Percentiles rank a stretch among this genome's conserved stretches.
Evolutionary conservation across 1,284 basidiomycete genomes (phyloP).

Genomic region (Trametes sp.): DNA sequence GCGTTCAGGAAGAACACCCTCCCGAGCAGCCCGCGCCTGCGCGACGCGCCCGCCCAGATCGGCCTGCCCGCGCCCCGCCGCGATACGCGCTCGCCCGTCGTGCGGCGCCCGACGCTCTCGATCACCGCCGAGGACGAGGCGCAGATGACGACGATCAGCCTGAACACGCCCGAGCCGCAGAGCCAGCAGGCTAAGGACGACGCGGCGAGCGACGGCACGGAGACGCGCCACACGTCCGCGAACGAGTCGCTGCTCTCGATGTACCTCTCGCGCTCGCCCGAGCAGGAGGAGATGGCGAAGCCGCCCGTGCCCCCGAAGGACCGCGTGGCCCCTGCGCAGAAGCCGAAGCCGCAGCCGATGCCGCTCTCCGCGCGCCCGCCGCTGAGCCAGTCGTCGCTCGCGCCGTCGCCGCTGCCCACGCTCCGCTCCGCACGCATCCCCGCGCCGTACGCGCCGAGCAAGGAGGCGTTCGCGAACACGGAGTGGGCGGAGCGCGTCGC

Average conservation of each 20-base stretch:
- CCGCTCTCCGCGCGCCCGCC: slow-evolving; percentile 27
- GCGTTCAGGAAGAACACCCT: slow-evolving; percentile 27
- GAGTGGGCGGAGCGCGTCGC: slow-evolving; percentile 36
- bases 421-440: slow-evolving; percentile 25
- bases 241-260: slow-evolving; percentile 42
- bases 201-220: neutral
- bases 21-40: slow-evolving; percentile 24
- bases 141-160: slow-evolving; percentile 33
- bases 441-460: slow-evolving; percentile 13
- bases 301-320: slow-evolving; percentile 27
- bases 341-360: slow-evolving; percentile 24
- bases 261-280: slow-evolving; percentile 38
- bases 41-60: slow-evolving; percentile 5
- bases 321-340: slow-evolving; percentile 10
- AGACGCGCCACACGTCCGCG: slow-evolving; percentile 21
- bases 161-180: slow-evolving; percentile 33
- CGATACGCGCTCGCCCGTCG: slow-evolving; percentile 33
- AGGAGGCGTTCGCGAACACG: slow-evolving; percentile 29
- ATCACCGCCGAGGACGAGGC: slow-evolving; percentile 23
- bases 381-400: slow-evolving; percentile 22
- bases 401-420: slow-evolving; percentile 23
- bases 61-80: slow-evolving; percentile 39
- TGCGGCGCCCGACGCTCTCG: slow-evolving; percentile 28
- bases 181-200: slow-evolving; percentile 7
- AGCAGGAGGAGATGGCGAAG: slow-evolving; percentile 24